phyloP scores from a whole-genome alignment of 345 rosid species.

The Eucalyptus cloeziana region DNA sequence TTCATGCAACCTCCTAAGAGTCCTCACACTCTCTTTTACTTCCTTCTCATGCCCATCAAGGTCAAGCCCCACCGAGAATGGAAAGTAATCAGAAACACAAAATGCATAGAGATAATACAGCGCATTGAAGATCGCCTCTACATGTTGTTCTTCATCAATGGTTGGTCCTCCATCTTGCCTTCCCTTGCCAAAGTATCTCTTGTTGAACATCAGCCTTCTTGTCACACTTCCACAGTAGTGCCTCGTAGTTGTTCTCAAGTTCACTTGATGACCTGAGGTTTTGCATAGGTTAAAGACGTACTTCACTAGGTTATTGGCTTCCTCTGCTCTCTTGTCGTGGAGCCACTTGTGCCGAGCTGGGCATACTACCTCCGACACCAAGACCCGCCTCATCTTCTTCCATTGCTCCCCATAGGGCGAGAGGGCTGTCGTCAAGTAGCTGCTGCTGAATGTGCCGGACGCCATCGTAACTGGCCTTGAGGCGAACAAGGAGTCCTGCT shows the following conservation, averaged over 20 bases:
- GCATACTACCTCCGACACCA: slow-evolving; percentile 10
- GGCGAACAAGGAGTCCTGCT: slow-evolving; percentile 11
- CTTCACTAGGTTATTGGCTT: slow-evolving; percentile 35
- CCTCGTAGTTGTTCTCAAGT: not conserved
- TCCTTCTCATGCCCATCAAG: not conserved
- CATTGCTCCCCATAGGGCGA: slow-evolving; percentile 20
- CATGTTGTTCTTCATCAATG: slow-evolving; percentile 1
- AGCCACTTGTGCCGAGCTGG: slow-evolving; percentile 9
- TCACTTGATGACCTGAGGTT: not conserved
- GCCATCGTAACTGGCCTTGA: slow-evolving; percentile 7
- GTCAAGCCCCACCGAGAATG: not conserved
- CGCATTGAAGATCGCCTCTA: slow-evolving; percentile 1
- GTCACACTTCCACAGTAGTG: slow-evolving; percentile 6
- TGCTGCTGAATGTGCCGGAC: not conserved
- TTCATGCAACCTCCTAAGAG: not conserved
- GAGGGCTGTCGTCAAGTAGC: not conserved
- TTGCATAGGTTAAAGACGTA: slow-evolving; percentile 15
- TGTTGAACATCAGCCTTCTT: slow-evolving; percentile 13
- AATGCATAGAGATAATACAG: slow-evolving; percentile 2
- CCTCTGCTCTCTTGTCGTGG: slow-evolving; percentile 15
- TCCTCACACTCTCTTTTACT: not conserved
- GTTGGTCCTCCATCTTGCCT: slow-evolving; percentile 8
- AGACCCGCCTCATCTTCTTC: slow-evolving; percentile 35
- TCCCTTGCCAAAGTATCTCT: slow-evolving; percentile 5
- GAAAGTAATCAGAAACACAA: slow-evolving; percentile 3